phyloP scores from a whole-genome alignment of 2,329 filamentous ascomycete species.

The Elsinoe arachidis region DNA sequence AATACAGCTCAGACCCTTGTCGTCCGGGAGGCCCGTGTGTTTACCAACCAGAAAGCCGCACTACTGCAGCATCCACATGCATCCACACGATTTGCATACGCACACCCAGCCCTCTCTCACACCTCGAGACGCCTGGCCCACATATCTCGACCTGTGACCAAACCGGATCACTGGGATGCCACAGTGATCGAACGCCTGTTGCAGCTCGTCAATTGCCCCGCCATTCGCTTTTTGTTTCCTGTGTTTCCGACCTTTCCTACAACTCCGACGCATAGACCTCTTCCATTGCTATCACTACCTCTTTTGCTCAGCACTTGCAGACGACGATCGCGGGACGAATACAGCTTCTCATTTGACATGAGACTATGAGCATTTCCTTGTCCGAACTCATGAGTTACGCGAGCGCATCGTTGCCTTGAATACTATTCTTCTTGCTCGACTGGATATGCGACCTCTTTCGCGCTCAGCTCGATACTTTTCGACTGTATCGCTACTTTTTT shows the following conservation, averaged over 20 bases:
- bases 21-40: neutral
- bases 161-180: conserved; percentile 8
- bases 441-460: conserved; percentile 11
- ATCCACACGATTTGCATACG: neutral
- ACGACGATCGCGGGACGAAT: conserved; percentile 8
- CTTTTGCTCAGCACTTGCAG: neutral
- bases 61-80: no score
- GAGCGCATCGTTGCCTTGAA: conserved; percentile 1
- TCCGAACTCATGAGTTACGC: neutral
- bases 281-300: neutral
- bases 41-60: neutral
- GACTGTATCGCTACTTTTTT: conserved; percentile 10
- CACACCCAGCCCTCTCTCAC: conserved; percentile 3
- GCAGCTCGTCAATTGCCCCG: conserved; percentile 6
- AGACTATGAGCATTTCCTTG: conserved; percentile 10
- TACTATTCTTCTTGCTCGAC: neutral
- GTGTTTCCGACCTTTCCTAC: neutral
- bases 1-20: neutral
- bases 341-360: neutral
- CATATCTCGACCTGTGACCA: neutral
- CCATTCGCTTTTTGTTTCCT: conserved; percentile 7
- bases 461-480: neutral
- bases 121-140: neutral
- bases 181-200: conserved; percentile 6
- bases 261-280: neutral